Conservation (phyloP, 73 alveolate species). For the Symbiodinium natans region DNA sequence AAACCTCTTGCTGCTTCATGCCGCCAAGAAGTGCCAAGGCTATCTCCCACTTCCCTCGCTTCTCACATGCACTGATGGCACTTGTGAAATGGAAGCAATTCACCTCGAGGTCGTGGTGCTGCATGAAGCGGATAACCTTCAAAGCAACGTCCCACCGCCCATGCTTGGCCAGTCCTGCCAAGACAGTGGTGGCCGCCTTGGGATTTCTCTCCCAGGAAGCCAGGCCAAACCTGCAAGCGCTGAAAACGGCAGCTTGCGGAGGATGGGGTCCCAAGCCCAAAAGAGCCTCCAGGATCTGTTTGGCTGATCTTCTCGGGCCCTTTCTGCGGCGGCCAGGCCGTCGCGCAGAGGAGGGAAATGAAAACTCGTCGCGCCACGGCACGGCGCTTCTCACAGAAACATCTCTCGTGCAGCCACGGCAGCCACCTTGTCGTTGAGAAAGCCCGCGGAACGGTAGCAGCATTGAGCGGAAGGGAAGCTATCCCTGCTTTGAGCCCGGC, state of each 20-base stretch:
- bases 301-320: not conserved
- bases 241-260: slow-evolving; percentile 11
- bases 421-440: not conserved
- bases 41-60: slow-evolving; percentile 60
- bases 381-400: not conserved
- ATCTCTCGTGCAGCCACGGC: not conserved
- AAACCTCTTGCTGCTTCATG: slow-evolving; percentile 10
- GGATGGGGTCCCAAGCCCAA: slow-evolving; percentile 52
- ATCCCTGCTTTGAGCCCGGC: too few species aligned
- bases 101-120: not conserved
- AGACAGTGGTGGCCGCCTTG: slow-evolving; percentile 20
- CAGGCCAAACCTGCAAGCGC: slow-evolving; percentile 8
- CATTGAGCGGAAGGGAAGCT: not conserved
- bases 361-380: slow-evolving; percentile 9
- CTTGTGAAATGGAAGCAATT: slow-evolving; percentile 55
- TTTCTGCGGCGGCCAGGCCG: not conserved
- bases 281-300: not conserved
- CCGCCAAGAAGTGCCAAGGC: slow-evolving; percentile 11
- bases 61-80: slow-evolving; percentile 60
- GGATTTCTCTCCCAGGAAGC: slow-evolving; percentile 47
- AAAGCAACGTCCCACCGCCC: slow-evolving; percentile 52
- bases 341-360: too few species aligned
- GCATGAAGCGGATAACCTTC: not conserved
- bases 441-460: not conserved
- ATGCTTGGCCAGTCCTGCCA: slow-evolving; percentile 36